A percentile compares a stretch with the other conserved stretches of the same genome.
Conservation (phyloP, 2,329 filamentous ascomycete species). For the Teratosphaeria viscida region DNA sequence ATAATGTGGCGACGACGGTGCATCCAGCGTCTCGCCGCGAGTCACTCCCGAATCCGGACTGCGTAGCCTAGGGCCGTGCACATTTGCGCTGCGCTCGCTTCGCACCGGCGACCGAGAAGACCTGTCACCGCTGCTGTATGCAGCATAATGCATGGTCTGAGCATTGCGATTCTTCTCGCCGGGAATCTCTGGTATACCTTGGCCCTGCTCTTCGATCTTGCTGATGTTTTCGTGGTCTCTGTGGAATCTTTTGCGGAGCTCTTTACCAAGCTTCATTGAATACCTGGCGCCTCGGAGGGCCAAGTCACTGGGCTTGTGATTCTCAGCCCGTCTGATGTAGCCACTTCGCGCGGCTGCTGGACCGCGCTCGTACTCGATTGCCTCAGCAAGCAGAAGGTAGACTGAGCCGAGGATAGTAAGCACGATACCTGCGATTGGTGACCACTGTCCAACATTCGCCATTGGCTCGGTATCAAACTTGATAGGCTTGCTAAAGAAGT, state of each 20-base stretch:
- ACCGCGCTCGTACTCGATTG: conserved; percentile 6
- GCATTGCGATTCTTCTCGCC: neutral
- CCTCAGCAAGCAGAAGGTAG: conserved; percentile 40
- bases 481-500: conserved; percentile 51
- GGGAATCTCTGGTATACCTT: neutral
- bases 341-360: neutral
- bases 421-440: conserved; percentile 47
- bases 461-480: conserved; percentile 53
- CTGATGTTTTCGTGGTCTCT: neutral
- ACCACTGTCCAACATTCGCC: conserved; percentile 52
- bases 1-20: neutral
- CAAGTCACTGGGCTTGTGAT: neutral
- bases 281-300: neutral
- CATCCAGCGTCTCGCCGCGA: neutral
- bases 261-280: neutral
- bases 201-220: neutral
- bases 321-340: neutral
- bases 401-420: conserved; percentile 50
- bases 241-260: neutral
- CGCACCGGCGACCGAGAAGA: neutral
- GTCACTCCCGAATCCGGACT: neutral
- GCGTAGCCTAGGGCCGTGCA: neutral
- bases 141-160: neutral
- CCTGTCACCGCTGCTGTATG: neutral
- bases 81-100: neutral